phyloP scores from a whole-genome alignment of 495 filamentous ascomycete species.

The Aspergillus carlsbadensis region DNA sequence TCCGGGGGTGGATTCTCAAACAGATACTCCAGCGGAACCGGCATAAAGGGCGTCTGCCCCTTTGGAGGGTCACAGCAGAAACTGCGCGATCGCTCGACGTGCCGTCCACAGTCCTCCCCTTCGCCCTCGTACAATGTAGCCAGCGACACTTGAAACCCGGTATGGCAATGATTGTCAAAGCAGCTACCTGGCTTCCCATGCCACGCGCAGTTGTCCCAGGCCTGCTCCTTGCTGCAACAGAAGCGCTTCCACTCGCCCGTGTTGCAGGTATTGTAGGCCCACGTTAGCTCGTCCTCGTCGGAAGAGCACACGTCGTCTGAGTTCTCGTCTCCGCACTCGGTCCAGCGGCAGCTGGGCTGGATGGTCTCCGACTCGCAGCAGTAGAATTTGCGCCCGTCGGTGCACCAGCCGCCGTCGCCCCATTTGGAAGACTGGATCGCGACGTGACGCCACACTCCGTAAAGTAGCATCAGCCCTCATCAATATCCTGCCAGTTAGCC shows the following conservation, averaged over 20 bases:
- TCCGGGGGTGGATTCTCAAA: conserved; percentile 25
- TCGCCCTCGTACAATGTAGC: conserved; percentile 1
- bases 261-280: background rate
- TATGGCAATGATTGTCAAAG: conserved; percentile 9
- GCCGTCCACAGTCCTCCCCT: background rate
- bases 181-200: background rate
- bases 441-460: no score
- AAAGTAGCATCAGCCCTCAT: no score
- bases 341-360: background rate
- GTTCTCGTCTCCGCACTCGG: background rate
- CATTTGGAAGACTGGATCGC: conserved; percentile 1
- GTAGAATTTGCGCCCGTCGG: conserved; percentile 4
- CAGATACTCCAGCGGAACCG: conserved; percentile 32
- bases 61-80: conserved; percentile 26
- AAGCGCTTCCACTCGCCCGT: background rate
- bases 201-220: background rate
- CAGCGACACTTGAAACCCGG: background rate
- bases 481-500: no score
- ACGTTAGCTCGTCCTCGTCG: background rate
- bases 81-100: background rate
- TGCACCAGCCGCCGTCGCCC: no score
- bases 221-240: background rate
- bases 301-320: background rate
- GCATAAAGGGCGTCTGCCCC: conserved; percentile 24
- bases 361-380: background rate